Evolutionary conservation across 495 filamentous ascomycete species (phyloP).

Genomic region (Amphirosellinia nigrospora): DNA sequence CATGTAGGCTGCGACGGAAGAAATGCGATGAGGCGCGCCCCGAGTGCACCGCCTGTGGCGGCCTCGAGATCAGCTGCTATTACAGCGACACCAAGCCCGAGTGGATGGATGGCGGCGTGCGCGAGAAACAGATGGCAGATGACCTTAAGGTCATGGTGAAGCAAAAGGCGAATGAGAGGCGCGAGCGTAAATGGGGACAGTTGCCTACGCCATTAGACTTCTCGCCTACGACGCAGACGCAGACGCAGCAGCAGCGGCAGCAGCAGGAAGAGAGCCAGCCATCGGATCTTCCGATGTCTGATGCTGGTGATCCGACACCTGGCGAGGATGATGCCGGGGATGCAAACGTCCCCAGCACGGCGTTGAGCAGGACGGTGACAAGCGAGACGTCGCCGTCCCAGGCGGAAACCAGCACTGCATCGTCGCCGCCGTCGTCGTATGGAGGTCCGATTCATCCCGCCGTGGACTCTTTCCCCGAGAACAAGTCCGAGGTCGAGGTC

Average conservation of each 20-base stretch:
- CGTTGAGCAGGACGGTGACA: neutral
- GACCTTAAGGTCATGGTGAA: conserved; percentile 38
- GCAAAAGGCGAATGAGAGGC: conserved; percentile 22
- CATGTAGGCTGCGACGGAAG: conserved; percentile 49
- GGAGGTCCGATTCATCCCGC: neutral
- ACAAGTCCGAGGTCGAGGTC: conserved; percentile 24
- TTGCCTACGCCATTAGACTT: conserved; percentile 12
- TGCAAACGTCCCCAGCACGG: neutral
- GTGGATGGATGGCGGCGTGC: conserved; percentile 51
- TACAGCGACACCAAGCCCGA: conserved; percentile 43
- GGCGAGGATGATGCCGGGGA: conserved; percentile 3
- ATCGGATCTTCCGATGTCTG: conserved; percentile 1
- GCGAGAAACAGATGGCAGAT: conserved; percentile 46
- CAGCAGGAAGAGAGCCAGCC: neutral
- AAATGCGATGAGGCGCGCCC: conserved; percentile 48
- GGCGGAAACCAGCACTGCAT: neutral
- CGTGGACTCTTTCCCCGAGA: conserved; percentile 10
- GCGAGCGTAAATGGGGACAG: conserved; percentile 34
- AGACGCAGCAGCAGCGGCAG: conserved; percentile 1
- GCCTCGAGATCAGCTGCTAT: conserved; percentile 44
- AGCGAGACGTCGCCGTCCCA: conserved; percentile 9
- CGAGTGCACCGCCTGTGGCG: conserved; percentile 39
- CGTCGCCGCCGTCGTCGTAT: neutral
- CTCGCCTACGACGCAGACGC: conserved; percentile 6
- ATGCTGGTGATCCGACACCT: neutral